These are phyloP conservation scores for Fraxinus anomala DNA, from an alignment of 257 asterid species.

Conservation along the genomic window DNA sequence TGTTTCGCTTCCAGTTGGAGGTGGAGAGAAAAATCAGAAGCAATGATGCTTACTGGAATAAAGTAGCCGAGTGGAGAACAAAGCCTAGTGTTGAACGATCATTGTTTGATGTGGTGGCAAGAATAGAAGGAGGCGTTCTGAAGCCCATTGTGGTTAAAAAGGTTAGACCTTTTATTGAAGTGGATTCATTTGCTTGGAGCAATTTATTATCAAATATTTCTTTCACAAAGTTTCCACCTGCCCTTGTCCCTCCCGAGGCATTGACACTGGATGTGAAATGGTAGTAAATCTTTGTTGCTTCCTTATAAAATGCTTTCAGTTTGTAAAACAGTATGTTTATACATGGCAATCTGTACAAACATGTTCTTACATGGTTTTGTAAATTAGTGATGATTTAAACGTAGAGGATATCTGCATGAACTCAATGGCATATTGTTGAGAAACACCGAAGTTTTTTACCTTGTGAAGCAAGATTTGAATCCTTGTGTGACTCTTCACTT, in stretches of 20 bases:
- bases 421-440: not conserved
- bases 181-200: conserved; percentile 68
- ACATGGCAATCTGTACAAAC: conserved; percentile 19
- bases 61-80: conserved; percentile 82
- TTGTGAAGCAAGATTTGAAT: not conserved
- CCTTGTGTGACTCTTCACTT: not conserved
- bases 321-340: conserved; percentile 22
- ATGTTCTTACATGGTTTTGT: conserved; percentile 24
- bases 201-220: conserved; percentile 73
- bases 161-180: conserved; percentile 49
- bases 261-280: conserved; percentile 81
- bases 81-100: conserved; percentile 63
- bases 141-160: conserved; percentile 57
- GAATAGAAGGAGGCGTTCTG: conserved; percentile 56
- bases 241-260: conserved; percentile 69
- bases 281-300: conserved; percentile 41
- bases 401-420: not conserved
- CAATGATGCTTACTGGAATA: conserved; percentile 67
- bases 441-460: not conserved
- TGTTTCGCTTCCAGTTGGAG: conserved; percentile 70
- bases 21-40: conserved; percentile 54
- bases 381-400: not conserved
- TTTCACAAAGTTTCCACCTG: conserved; percentile 68
- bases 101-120: conserved; percentile 63
- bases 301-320: conserved; percentile 1